Conservation (phyloP, 768 basidiomycete genomes). For the Tulasnella sp. region DNA sequence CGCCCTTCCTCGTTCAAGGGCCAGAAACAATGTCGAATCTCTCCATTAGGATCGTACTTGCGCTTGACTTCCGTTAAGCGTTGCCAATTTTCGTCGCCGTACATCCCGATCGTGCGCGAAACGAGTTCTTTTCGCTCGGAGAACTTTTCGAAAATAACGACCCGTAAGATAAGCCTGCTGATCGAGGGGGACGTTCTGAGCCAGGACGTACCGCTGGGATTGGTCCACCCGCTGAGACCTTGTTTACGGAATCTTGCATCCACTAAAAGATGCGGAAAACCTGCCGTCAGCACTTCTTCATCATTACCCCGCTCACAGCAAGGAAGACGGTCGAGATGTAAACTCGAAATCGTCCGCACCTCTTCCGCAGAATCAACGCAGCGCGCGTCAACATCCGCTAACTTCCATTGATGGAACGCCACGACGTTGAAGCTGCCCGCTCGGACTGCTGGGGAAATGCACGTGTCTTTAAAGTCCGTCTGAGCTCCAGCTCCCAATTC, state of each 20-base stretch:
- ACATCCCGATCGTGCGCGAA: slow-evolving; percentile 22
- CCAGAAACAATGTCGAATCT: slow-evolving; percentile 80
- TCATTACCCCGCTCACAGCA: too few species aligned
- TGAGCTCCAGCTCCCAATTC: slow-evolving; percentile 84
- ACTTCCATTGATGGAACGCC: slow-evolving; percentile 90
- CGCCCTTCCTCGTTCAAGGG: slow-evolving; percentile 59
- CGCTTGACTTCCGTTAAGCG: slow-evolving; percentile 67
- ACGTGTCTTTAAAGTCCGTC: slow-evolving; percentile 60
- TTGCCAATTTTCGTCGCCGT: slow-evolving; percentile 54
- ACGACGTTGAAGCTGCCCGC: slow-evolving; percentile 80
- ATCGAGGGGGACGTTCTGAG: slow-evolving; percentile 31
- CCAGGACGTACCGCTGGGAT: slow-evolving; percentile 74
- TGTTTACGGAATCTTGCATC: slow-evolving; percentile 69
- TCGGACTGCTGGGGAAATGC: slow-evolving; percentile 72
- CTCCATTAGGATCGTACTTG: slow-evolving; percentile 66
- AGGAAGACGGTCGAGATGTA: background rate
- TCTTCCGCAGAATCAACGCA: slow-evolving; percentile 81
- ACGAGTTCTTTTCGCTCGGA: slow-evolving; percentile 8
- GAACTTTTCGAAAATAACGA: background rate
- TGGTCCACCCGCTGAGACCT: slow-evolving; percentile 72
- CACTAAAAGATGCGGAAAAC: slow-evolving; percentile 46
- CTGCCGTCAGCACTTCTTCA: slow-evolving; percentile 28
- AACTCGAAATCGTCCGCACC: slow-evolving; percentile 39
- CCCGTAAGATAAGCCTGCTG: background rate
- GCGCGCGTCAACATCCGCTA: slow-evolving; percentile 71